Evolutionary conservation across 1,284 basidiomycete species (phyloP).

Genomic region (Microstroma glucosiphilum): DNA sequence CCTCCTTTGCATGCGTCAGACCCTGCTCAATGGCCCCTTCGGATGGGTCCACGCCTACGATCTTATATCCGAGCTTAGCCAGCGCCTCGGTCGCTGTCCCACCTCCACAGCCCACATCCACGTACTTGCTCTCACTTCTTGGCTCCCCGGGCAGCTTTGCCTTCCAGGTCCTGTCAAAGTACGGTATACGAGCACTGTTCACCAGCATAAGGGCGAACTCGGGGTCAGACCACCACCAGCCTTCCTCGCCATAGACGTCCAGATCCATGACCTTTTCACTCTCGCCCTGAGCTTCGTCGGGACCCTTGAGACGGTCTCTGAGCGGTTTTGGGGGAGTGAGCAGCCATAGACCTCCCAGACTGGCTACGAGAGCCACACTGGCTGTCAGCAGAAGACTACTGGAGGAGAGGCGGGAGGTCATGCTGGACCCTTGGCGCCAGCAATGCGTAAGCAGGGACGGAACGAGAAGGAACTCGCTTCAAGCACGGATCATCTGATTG

Average conservation of each 20-base stretch:
- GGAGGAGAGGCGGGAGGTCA: no score
- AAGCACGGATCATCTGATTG: no score
- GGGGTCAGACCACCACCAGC: background rate
- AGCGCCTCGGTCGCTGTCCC: constrained; percentile 26
- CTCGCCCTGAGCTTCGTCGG: background rate
- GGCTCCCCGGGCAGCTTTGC: background rate
- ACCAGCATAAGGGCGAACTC: constrained; percentile 15
- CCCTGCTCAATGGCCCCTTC: constrained; percentile 5
- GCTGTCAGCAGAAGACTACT: no score
- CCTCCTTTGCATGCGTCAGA: constrained; percentile 11
- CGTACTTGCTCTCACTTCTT: constrained; percentile 10
- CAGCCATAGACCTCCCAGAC: no score
- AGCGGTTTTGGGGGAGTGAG: background rate
- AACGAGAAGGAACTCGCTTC: no score
- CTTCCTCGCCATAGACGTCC: constrained; percentile 1
- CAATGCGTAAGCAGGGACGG: no score
- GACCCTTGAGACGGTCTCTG: background rate
- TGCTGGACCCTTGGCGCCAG: no score
- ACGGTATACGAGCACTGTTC: constrained; percentile 24
- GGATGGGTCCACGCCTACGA: background rate
- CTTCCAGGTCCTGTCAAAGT: constrained; percentile 24
- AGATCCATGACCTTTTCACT: background rate
- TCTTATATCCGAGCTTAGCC: constrained; percentile 10
- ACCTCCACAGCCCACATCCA: constrained; percentile 27
- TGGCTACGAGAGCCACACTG: no score